Conservation (phyloP, 768 basidiomycete species). For the Tremella mesenterica region DNA sequence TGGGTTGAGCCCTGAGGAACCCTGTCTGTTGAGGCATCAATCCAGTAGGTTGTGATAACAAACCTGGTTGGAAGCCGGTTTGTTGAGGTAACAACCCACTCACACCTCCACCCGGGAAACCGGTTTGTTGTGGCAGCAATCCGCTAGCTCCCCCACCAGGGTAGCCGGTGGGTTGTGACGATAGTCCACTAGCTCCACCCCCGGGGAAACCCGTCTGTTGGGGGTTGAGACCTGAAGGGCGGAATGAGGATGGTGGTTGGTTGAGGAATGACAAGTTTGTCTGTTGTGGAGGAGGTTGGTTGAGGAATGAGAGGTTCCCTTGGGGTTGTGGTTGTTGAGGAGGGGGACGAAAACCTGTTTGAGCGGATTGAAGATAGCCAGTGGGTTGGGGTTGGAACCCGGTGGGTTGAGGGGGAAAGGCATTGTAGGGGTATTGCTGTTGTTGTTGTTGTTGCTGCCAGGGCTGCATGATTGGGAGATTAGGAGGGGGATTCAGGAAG, state of each 20-base stretch:
- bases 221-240: slow-evolving; percentile 3
- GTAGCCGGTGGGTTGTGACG: slow-evolving; percentile 58
- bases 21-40: slow-evolving; percentile 31
- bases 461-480: not conserved
- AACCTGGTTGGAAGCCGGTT: slow-evolving; percentile 18
- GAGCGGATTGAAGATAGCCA: slow-evolving; percentile 5
- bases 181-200: slow-evolving; percentile 29
- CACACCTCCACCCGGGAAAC: slow-evolving; percentile 18
- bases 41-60: slow-evolving; percentile 31
- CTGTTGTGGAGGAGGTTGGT: slow-evolving; percentile 1
- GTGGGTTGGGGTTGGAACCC: slow-evolving; percentile 4
- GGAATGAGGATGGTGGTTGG: slow-evolving; percentile 27
- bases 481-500: not conserved
- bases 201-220: slow-evolving; percentile 6
- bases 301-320: slow-evolving; percentile 4
- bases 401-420: not conserved
- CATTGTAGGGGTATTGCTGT: not conserved
- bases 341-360: slow-evolving; percentile 18
- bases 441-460: not conserved
- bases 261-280: slow-evolving; percentile 29
- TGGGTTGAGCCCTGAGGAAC: slow-evolving; percentile 35
- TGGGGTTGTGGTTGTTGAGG: slow-evolving; percentile 23
- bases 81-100: slow-evolving; percentile 28
- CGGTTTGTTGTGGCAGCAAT: slow-evolving; percentile 29
- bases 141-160: slow-evolving; percentile 43